Percentiles rank a stretch among this genome's conserved stretches.
Conservation (phyloP, 495 filamentous ascomycete genomes). For the Recurvomyces mirabilis region DNA sequence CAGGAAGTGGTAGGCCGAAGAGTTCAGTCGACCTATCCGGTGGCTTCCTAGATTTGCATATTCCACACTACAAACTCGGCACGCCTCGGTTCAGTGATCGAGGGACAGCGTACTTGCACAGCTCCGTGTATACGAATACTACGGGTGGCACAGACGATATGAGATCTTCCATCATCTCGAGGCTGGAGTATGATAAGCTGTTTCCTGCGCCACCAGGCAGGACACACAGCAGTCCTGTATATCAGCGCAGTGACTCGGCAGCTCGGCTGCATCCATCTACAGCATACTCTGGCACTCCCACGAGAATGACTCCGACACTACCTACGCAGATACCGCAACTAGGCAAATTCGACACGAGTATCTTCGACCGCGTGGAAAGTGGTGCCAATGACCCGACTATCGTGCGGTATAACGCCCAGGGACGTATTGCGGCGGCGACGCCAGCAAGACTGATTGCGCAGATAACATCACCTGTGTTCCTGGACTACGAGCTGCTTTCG, state of each 20-base stretch:
- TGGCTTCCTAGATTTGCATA: slow-evolving; percentile 62
- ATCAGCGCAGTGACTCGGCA: slow-evolving; percentile 33
- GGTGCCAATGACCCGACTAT: slow-evolving; percentile 66
- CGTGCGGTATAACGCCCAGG: slow-evolving; percentile 68
- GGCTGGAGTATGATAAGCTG: slow-evolving; percentile 35
- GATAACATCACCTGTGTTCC: slow-evolving; percentile 87
- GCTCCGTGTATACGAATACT: slow-evolving; percentile 50
- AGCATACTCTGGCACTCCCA: slow-evolving; percentile 35
- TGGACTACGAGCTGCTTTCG: slow-evolving; percentile 94
- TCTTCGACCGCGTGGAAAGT: slow-evolving; percentile 69
- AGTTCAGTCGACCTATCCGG: slow-evolving; percentile 49
- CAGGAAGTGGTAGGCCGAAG: slow-evolving; percentile 49
- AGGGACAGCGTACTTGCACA: slow-evolving; percentile 70
- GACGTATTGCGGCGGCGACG: slow-evolving; percentile 78
- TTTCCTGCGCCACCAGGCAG: slow-evolving; percentile 34
- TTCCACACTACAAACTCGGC: slow-evolving; percentile 78
- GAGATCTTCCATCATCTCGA: slow-evolving; percentile 43
- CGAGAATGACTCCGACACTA: slow-evolving; percentile 21
- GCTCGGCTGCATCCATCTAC: slow-evolving; percentile 16
- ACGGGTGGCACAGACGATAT: slow-evolving; percentile 47
- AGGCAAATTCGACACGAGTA: slow-evolving; percentile 24
- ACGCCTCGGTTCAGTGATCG: slow-evolving; percentile 68
- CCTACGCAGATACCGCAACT: neutral
- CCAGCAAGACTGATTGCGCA: slow-evolving; percentile 90
- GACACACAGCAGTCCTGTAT: slow-evolving; percentile 24